phyloP scores from a whole-genome alignment of 495 filamentous ascomycete species.

The Talaromyces stipitatus region DNA sequence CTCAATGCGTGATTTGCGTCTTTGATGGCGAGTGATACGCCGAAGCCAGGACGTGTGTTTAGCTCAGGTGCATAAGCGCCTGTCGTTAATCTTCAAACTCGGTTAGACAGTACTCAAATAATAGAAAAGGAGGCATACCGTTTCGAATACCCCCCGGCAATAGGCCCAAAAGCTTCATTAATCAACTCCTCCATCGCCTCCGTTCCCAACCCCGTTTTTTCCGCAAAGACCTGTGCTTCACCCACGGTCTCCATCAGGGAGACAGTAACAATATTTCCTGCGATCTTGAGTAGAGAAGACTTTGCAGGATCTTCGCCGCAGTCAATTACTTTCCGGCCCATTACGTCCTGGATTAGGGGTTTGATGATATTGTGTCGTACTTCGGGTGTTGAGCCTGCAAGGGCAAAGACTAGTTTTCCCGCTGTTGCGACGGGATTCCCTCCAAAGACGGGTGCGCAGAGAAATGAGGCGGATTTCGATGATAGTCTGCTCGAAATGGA shows the following conservation, averaged over 20 bases:
- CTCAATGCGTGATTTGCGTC: constrained; percentile 34
- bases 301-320: constrained; percentile 41
- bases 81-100: constrained; percentile 27
- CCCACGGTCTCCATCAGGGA: constrained; percentile 44
- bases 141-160: constrained; percentile 42
- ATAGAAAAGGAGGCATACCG: constrained; percentile 16
- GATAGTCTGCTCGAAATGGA: constrained; percentile 26
- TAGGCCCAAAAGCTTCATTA: constrained; percentile 42
- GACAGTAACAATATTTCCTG: constrained; percentile 41
- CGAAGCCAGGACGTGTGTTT: constrained; percentile 35
- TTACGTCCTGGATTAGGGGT: constrained; percentile 38
- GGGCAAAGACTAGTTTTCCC: constrained; percentile 40
- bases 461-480: constrained; percentile 26
- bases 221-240: constrained; percentile 48
- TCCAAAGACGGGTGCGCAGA: constrained; percentile 39
- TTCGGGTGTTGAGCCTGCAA: constrained; percentile 26
- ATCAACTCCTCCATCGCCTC: constrained; percentile 43
- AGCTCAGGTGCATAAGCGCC: constrained; percentile 38
- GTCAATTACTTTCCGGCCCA: constrained; percentile 39
- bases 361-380: constrained; percentile 26
- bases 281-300: constrained; percentile 40
- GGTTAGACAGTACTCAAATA: not conserved
- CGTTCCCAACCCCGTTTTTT: constrained; percentile 45
- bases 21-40: constrained; percentile 38
- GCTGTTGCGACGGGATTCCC: constrained; percentile 36